phyloP scores from a whole-genome alignment of 2,329 filamentous ascomycete genomes.

The Sporothrix curviconia region DNA sequence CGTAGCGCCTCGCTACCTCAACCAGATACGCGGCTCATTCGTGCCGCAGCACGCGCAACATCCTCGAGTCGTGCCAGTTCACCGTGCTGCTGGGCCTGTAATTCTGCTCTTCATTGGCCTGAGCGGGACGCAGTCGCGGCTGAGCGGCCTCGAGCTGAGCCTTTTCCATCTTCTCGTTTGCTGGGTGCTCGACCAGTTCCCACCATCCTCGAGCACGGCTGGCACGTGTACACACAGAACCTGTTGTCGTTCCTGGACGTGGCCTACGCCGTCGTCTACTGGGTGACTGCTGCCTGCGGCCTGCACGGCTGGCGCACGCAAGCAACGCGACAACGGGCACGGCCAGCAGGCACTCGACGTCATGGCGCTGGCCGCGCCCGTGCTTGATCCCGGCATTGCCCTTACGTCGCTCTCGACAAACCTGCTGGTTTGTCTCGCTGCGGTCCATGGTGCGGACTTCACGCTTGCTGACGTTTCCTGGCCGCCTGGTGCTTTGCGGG shows the following conservation, averaged over 20 bases:
- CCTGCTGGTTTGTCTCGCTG: conserved; percentile 72
- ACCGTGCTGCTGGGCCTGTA: conserved; percentile 62
- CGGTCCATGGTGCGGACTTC: conserved; percentile 82
- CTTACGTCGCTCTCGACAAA: conserved; percentile 82
- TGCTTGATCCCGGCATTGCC: conserved; percentile 70
- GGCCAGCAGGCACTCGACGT: conserved; percentile 68
- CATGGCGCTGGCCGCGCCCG: conserved; percentile 70
- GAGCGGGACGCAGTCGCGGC: conserved; percentile 51
- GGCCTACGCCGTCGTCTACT: conserved; percentile 66
- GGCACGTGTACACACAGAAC: conserved; percentile 78
- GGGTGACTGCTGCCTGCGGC: conserved; percentile 58
- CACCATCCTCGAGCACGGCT: conserved; percentile 67
- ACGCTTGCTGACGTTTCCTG: conserved; percentile 66
- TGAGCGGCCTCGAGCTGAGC: conserved; percentile 55
- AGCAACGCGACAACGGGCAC: conserved; percentile 33
- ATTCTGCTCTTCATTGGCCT: conserved; percentile 64
- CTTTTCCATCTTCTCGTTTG: conserved; percentile 68
- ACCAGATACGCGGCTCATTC: conserved; percentile 79
- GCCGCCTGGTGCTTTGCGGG: conserved; percentile 79
- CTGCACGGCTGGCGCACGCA: conserved; percentile 54
- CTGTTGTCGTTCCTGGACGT: conserved; percentile 84
- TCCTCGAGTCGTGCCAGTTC: conserved; percentile 71
- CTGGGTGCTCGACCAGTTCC: conserved; percentile 75
- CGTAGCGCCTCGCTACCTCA: conserved; percentile 66
- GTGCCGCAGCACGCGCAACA: conserved; percentile 72